Conservation (phyloP, 805 yeast species). For the Saccharomycopsis synnaedendra region DNA sequence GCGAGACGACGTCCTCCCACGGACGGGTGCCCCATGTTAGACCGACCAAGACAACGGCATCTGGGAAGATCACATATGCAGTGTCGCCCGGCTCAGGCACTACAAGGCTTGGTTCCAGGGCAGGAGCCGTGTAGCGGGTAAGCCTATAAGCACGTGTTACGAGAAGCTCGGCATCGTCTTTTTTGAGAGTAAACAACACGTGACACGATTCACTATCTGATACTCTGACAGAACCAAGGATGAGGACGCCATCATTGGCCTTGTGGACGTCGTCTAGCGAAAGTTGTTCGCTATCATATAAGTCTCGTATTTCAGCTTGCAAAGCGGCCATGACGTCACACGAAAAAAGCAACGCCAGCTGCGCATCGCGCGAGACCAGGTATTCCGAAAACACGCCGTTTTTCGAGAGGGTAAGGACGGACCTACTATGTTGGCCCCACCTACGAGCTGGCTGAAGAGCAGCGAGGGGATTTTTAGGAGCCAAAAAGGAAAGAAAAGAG, state of each 20-base stretch:
- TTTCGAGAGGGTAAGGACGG: constrained; percentile 29
- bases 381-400: constrained; percentile 37
- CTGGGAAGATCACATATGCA: constrained; percentile 48
- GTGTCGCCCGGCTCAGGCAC: constrained; percentile 49
- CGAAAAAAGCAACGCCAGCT: constrained; percentile 28
- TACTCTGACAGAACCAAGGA: constrained; percentile 35
- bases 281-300: constrained; percentile 36
- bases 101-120: constrained; percentile 34
- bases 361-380: constrained; percentile 36
- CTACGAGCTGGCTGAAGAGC: constrained; percentile 45
- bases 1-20: constrained; percentile 74
- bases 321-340: constrained; percentile 26
- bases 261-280: constrained; percentile 6
- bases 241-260: constrained; percentile 29
- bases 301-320: constrained; percentile 29
- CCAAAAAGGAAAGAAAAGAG: constrained; percentile 21
- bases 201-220: constrained; percentile 26
- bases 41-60: constrained; percentile 38
- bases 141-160: constrained; percentile 57
- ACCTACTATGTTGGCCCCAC: constrained; percentile 38
- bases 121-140: constrained; percentile 32
- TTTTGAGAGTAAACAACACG: constrained; percentile 42
- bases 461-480: constrained; percentile 33
- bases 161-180: constrained; percentile 38
- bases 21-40: constrained; percentile 25